Evolutionary conservation across 352 stramenopile genomes (phyloP).

Genomic region (Phytophthora boehmeriae): DNA sequence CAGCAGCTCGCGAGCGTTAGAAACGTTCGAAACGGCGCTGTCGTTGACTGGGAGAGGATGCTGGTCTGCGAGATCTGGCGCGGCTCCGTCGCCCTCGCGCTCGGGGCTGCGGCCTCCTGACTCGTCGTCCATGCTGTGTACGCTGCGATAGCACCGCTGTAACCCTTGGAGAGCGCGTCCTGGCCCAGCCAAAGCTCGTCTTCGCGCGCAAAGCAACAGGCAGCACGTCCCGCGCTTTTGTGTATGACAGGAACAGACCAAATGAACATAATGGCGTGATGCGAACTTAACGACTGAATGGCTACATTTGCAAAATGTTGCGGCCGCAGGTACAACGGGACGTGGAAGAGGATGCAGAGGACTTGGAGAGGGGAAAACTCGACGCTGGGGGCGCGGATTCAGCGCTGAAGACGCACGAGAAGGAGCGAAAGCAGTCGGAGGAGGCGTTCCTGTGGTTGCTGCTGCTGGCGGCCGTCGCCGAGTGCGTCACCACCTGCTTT

Average conservation of each 20-base stretch:
- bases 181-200: background rate
- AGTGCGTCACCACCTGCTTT: slow-evolving; percentile 86
- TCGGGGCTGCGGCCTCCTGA: slow-evolving; percentile 10
- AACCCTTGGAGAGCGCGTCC: too few species aligned
- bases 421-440: slow-evolving; percentile 46
- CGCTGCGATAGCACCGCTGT: background rate
- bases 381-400: slow-evolving; percentile 7
- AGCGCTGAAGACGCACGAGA: slow-evolving; percentile 17
- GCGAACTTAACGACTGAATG: slow-evolving; percentile 3
- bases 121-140: slow-evolving; percentile 28
- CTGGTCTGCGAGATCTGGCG: slow-evolving; percentile 12
- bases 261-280: too few species aligned
- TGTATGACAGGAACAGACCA: background rate
- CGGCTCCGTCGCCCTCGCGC: background rate
- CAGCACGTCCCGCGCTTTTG: background rate
- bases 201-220: background rate
- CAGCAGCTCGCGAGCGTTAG: slow-evolving; percentile 21
- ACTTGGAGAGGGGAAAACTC: slow-evolving; percentile 7
- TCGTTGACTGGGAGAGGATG: slow-evolving; percentile 9
- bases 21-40: background rate
- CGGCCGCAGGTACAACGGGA: slow-evolving; percentile 26
- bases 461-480: slow-evolving; percentile 65
- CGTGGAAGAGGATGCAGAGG: slow-evolving; percentile 6
- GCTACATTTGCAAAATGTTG: slow-evolving; percentile 18
- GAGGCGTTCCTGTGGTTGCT: slow-evolving; percentile 74